Percentiles rank a stretch among this genome's conserved stretches.
Conservation (phyloP, 345 rosid species). For the Euphorbia lathyris region DNA sequence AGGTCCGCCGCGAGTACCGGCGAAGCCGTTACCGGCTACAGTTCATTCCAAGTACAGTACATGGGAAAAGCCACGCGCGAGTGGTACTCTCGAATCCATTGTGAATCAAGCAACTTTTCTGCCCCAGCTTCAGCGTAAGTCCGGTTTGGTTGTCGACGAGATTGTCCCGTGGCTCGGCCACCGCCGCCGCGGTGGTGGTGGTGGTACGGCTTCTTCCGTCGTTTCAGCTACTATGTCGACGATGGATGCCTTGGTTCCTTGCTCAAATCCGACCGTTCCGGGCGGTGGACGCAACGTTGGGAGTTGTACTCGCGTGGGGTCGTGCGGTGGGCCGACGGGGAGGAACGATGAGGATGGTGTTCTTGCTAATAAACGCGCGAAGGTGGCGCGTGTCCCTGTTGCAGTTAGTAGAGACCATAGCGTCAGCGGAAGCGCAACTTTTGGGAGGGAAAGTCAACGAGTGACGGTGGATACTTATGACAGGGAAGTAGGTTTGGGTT, state of each 20-base stretch:
- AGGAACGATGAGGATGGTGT: conserved; percentile 18
- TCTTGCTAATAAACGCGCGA: conserved; percentile 24
- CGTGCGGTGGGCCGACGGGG: conserved; percentile 38
- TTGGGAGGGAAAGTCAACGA: conserved; percentile 42
- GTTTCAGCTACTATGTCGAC: conserved; percentile 31
- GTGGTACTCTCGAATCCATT: conserved; percentile 85
- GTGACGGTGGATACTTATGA: conserved; percentile 57
- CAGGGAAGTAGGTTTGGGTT: conserved; percentile 35
- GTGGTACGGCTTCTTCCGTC: background rate
- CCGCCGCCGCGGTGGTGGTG: conserved; percentile 10
- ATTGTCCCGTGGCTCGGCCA: conserved; percentile 53
- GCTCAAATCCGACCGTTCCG: conserved; percentile 29
- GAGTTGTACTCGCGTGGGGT: conserved; percentile 54
- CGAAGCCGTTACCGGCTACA: conserved; percentile 24
- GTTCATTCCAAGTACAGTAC: conserved; percentile 37
- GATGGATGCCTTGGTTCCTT: conserved; percentile 85
- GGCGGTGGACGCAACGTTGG: conserved; percentile 27
- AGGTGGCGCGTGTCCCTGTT: conserved; percentile 38
- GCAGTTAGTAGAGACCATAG: conserved; percentile 49
- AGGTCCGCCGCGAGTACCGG: conserved; percentile 48
- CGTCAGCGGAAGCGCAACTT: conserved; percentile 57
- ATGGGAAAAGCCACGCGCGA: conserved; percentile 50
- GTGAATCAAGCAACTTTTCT: conserved; percentile 77
- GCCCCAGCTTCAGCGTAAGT: conserved; percentile 16
- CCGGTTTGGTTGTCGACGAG: conserved; percentile 23